A percentile compares a stretch with the other conserved stretches of the same genome.
Conservation (phyloP, 495 filamentous ascomycete genomes). For the Aspergillus saccharolyticus region DNA sequence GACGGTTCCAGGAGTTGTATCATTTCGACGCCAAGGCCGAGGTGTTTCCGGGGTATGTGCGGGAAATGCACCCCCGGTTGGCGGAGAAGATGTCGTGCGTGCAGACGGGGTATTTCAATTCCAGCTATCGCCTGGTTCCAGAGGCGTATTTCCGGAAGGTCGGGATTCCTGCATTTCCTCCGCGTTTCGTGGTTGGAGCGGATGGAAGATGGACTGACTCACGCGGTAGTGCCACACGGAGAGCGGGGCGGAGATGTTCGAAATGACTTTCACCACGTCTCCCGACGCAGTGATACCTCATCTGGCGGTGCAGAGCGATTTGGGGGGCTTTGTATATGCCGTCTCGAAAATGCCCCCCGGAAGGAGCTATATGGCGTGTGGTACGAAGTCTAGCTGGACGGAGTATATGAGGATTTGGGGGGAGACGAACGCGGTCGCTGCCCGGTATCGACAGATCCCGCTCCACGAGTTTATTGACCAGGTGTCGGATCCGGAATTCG, state of each 20-base stretch:
- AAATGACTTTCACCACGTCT: constrained; percentile 35
- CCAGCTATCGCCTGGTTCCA: constrained; percentile 34
- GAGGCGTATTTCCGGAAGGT: constrained; percentile 28
- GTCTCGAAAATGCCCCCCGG: constrained; percentile 39
- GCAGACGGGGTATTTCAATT: constrained; percentile 42
- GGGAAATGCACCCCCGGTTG: constrained; percentile 9
- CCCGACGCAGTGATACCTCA: constrained; percentile 30
- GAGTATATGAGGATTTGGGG: constrained; percentile 33
- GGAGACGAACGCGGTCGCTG: constrained; percentile 16
- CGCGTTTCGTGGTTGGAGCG: too few species aligned
- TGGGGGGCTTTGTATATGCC: constrained; percentile 39
- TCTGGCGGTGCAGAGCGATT: constrained; percentile 34
- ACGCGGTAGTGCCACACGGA: constrained; percentile 19
- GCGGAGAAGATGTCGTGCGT: constrained; percentile 39
- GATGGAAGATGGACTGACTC: background rate
- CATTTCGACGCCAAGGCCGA: constrained; percentile 40
- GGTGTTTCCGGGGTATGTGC: constrained; percentile 30
- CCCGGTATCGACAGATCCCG: constrained; percentile 29
- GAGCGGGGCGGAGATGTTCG: constrained; percentile 17
- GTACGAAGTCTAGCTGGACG: constrained; percentile 28
- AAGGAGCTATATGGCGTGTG: constrained; percentile 37
- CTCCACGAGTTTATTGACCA: constrained; percentile 31
- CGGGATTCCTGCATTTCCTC: too few species aligned
- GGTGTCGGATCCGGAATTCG: constrained; percentile 26
- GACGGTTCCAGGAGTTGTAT: constrained; percentile 31